Evolutionary conservation across 2,329 filamentous ascomycete species (phyloP).

Genomic region (Cercospora sojina): DNA sequence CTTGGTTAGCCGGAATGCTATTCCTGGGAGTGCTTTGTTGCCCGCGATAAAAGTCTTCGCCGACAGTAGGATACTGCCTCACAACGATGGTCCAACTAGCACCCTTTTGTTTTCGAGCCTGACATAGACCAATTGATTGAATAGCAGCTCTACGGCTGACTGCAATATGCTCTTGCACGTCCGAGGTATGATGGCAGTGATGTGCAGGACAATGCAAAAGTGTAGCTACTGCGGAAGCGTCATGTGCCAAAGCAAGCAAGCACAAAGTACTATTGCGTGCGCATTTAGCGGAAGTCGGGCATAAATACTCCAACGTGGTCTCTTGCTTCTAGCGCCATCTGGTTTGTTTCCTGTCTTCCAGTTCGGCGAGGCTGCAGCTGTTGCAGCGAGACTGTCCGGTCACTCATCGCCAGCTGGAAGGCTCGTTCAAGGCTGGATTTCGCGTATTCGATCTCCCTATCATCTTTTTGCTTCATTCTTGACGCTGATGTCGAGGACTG

Average conservation of each 20-base stretch:
- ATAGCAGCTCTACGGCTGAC: background rate
- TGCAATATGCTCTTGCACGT: background rate
- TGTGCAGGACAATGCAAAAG: background rate
- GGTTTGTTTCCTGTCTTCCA: too few species aligned
- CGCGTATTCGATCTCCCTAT: background rate
- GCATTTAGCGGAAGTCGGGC: background rate
- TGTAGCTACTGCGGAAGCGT: background rate
- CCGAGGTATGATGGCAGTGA: background rate
- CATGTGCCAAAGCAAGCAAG: background rate
- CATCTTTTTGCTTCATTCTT: background rate
- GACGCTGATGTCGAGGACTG: background rate
- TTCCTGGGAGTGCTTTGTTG: background rate
- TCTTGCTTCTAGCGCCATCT: background rate
- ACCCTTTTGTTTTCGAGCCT: background rate
- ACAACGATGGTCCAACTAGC: background rate
- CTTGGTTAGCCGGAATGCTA: background rate
- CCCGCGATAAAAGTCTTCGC: background rate
- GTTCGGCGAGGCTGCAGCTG: background rate
- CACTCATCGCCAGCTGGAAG: background rate
- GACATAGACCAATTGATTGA: background rate
- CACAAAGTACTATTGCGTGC: background rate
- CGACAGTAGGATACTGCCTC: background rate
- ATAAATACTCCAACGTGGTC: background rate
- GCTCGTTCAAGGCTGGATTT: background rate
- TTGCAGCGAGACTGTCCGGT: background rate